Evolutionary conservation across 768 basidiomycete genomes (phyloP), one percentile per base, ranked within the genome.

Genomic region (Daedalea quercina): DNA sequence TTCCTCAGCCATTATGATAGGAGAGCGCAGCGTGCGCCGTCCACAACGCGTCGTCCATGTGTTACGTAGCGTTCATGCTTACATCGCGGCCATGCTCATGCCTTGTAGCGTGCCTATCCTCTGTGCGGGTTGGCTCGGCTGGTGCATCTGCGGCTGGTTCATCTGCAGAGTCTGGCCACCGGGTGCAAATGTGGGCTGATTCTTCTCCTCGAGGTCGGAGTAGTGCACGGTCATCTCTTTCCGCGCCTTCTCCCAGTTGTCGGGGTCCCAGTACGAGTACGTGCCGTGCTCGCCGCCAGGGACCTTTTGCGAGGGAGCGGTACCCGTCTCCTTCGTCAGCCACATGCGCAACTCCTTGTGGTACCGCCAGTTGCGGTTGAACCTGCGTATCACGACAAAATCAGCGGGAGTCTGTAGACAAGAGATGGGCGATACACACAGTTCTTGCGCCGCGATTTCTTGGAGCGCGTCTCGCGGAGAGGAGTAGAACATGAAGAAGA

Each of bases 401-500:
- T 46, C 37, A 42, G 35, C 22, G 13, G 17, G 20, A 11, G 24
- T 47, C 17, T 48, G 20, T 25, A 15, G 24, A 22, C 49, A 45
- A 24, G 51, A 52, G 33, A 52, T 28, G 40, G 46, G 47, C 42
- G 57, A 59, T 52, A 84, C 90, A 69, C 70, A 95, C 92, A 98
- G 75, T 74, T 97, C 94, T 67, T 92, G 88, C 44, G 92, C 93
- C 15, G 94, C 94, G 47, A 93, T 80, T 70, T 98, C 94, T 69
- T 98, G 94, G 51, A 95, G 73, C 37, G 87, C 85, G 72, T 98
- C 94, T 63, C 90, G 76, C 53, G 94, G 92, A 69, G 83, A 85
- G 52, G 91, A 84, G 72, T 97, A 98, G 77, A 98, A 98, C 82
- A 95, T 94, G 78, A 91, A 95, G 71, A 98, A 96, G 24, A 98